These are phyloP conservation scores for Schoenoplectus triqueter DNA, from an alignment of 202 grass and related monocot genomes.

Conservation along the genomic window DNA sequence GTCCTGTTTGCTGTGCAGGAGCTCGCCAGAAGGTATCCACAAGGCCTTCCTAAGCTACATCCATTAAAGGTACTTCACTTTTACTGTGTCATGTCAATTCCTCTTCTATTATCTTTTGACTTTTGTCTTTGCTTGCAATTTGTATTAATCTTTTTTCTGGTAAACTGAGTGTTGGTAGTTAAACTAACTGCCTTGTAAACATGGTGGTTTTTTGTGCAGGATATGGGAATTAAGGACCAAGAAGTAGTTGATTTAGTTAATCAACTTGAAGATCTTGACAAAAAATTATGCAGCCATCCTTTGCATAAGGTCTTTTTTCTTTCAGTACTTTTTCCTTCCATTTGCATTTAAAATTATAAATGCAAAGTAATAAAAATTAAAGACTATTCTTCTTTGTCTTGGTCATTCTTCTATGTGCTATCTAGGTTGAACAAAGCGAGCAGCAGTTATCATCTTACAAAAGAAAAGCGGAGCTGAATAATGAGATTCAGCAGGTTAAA, in stretches of 20 bases:
- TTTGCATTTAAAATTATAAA: slow-evolving; percentile 14
- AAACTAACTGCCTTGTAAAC: slow-evolving; percentile 31
- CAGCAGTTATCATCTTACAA: slow-evolving; percentile 88
- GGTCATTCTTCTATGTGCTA: slow-evolving; percentile 1
- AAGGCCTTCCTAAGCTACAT: slow-evolving; percentile 92
- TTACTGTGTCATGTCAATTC: background rate
- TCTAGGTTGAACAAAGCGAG: slow-evolving; percentile 86
- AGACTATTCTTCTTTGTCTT: background rate
- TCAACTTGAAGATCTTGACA: slow-evolving; percentile 87
- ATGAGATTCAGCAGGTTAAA: slow-evolving; percentile 87
- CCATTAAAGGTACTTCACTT: slow-evolving; percentile 66
- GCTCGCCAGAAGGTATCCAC: slow-evolving; percentile 83
- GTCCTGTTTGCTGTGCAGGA: slow-evolving; percentile 94
- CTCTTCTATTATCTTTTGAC: slow-evolving; percentile 12
- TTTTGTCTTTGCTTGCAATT: slow-evolving; percentile 21
- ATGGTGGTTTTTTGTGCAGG: slow-evolving; percentile 54
- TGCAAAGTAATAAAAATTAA: background rate
- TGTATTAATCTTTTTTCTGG: background rate
- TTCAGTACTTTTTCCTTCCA: background rate
- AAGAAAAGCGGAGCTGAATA: slow-evolving; percentile 92
- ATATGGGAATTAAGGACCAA: slow-evolving; percentile 92
- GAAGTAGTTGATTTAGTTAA: slow-evolving; percentile 80
- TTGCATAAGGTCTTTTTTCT: slow-evolving; percentile 69
- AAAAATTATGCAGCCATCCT: slow-evolving; percentile 75
- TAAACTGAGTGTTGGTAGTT: slow-evolving; percentile 3